Evolutionary conservation across 768 basidiomycete genomes (phyloP).

Genomic region (Scleroderma bovista): DNA sequence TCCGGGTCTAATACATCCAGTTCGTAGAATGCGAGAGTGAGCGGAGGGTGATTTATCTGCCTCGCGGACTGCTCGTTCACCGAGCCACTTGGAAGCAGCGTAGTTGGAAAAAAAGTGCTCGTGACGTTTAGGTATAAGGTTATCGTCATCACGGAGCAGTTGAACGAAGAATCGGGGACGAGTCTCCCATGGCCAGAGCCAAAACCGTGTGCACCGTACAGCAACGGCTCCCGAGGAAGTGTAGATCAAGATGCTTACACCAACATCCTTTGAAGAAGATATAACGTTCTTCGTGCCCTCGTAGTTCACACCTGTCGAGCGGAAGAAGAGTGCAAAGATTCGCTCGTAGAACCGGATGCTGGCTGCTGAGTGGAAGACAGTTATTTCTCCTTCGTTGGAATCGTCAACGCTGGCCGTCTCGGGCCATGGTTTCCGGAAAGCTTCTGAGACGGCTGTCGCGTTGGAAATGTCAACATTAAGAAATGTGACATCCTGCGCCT

Average conservation of each 20-base stretch:
- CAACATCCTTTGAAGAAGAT: slow-evolving; percentile 47
- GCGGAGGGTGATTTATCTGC: slow-evolving; percentile 34
- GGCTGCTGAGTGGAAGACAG: slow-evolving; percentile 74
- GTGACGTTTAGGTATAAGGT: slow-evolving; percentile 44
- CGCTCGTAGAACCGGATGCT: slow-evolving; percentile 78
- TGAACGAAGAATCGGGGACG: slow-evolving; percentile 56
- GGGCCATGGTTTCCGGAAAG: slow-evolving; percentile 65
- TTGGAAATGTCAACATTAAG: slow-evolving; percentile 56
- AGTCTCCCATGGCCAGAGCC: slow-evolving; percentile 73
- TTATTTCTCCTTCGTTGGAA: slow-evolving; percentile 33
- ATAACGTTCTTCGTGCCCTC: slow-evolving; percentile 64
- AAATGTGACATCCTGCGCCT: slow-evolving; percentile 50
- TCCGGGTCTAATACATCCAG: slow-evolving; percentile 73
- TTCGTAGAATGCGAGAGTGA: slow-evolving; percentile 40
- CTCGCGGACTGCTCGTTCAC: slow-evolving; percentile 44
- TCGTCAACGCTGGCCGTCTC: slow-evolving; percentile 7
- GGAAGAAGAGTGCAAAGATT: slow-evolving; percentile 40
- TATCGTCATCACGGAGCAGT: slow-evolving; percentile 57
- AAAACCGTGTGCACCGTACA: slow-evolving; percentile 52
- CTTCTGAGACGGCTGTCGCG: slow-evolving; percentile 44
- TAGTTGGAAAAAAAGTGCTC: slow-evolving; percentile 75
- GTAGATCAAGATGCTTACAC: slow-evolving; percentile 56
- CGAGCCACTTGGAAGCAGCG: slow-evolving; percentile 57
- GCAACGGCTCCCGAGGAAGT: slow-evolving; percentile 70
- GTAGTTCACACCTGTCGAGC: slow-evolving; percentile 60